Evolutionary conservation across 2,329 filamentous ascomycete species (phyloP), one percentile per base, ranked within the genome.

Genomic region (Gyromitra esculenta): DNA sequence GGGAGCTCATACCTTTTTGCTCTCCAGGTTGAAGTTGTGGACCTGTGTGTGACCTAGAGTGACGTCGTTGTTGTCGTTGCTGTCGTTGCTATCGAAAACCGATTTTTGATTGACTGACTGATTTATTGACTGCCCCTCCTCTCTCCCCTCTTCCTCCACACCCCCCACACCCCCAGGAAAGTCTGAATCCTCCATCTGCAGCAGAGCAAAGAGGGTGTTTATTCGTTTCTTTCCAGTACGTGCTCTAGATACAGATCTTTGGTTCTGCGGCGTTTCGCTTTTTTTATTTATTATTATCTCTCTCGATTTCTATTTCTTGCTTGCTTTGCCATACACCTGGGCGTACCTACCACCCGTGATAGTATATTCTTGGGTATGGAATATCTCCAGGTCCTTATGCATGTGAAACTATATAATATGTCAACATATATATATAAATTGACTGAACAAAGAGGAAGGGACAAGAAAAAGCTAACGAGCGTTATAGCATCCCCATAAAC

Each of bases 71-170:
- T 11, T 35, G 54, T 8, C 4, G 48, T 52, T 52, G 48, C n/a
- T 52, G 13, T 18, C 18, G 50, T 21, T 9, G 18, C 48, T 52
- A 18, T 31, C 25, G 25, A 31, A 31, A 31, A 31, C 25, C 25
- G 25, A 31, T 31, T 31, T 31, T 31, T 31, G 25, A 31, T 31
- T 31, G 25, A 31, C 25, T 31, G 25, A 4, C 25, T 31, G 25
- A 31, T 31, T 31, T 31, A n/a, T 52, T 18, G 50, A 13, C 35
- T 60, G 54, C 54, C 31, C 54, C 54, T 57, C 56, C 35, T 18
- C 57, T 18, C 57, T 41, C 57, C 57, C n/a, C 57, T 56, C 52
- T 56, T 15, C 52, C 25, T 56, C 50, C 43, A 31, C 43, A 45
- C 43, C 9, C 3, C 15, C 18, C 18, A 5, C 8, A 5, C 13